Percentiles rank a stretch among this genome's conserved stretches.
phyloP scores from a whole-genome alignment of 2,329 filamentous ascomycete species.

The Ceratocystis papillata region DNA sequence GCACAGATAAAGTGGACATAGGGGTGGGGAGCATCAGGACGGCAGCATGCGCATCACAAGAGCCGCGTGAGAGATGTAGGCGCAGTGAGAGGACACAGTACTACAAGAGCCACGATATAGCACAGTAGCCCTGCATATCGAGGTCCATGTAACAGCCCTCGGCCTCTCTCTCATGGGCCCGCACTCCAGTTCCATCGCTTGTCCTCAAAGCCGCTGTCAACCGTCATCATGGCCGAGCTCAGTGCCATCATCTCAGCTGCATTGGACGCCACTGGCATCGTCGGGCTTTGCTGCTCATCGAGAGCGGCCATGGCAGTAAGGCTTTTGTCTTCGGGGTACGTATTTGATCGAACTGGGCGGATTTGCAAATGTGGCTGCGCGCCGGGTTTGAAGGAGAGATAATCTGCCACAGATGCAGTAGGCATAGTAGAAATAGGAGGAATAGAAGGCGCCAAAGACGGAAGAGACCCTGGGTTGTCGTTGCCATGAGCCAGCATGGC shows the following conservation, averaged over 20 bases:
- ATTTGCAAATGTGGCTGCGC: background rate
- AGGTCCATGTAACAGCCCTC: background rate
- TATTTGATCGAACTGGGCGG: background rate
- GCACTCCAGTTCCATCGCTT: constrained; percentile 47
- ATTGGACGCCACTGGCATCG: constrained; percentile 5
- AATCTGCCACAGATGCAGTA: background rate
- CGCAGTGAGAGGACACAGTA: no score
- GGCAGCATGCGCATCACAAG: background rate
- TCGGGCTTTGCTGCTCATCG: constrained; percentile 9
- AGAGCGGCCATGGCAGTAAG: background rate
- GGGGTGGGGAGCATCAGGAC: background rate
- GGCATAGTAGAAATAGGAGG: no score
- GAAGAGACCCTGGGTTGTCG: background rate
- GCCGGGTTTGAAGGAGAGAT: background rate
- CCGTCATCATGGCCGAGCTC: constrained; percentile 45
- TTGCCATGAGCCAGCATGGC: background rate
- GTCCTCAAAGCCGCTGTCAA: constrained; percentile 48
- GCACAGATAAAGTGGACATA: background rate
- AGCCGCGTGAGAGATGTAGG: no score
- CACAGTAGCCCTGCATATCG: background rate
- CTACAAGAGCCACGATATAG: background rate
- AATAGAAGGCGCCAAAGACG: background rate
- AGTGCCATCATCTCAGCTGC: constrained; percentile 30
- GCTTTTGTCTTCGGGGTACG: background rate
- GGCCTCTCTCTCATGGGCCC: background rate